Base-by-base conservation (phyloP, 108 stramenopile species). In the Skeletonema grethae region DNA sequence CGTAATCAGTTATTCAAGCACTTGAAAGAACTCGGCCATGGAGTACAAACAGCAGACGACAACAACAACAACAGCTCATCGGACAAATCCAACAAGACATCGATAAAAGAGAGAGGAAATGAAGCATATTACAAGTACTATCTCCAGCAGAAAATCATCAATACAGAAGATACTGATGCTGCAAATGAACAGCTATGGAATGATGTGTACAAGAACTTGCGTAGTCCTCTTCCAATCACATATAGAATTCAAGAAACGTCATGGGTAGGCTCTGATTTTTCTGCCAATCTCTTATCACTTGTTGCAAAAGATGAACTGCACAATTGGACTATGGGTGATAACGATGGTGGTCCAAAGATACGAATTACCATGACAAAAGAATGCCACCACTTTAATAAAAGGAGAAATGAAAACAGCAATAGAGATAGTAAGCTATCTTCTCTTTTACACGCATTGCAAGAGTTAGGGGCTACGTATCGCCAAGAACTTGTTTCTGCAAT, bases 401-500 rank as follows among this genome's bases (percentile, higher is more conserved):
- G 30, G 12, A 48, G 15, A 28, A 13, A 31, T 32, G 22, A 36
- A 46, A 48, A n/a, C 11, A 65, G 29, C 28, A 45, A 65, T 30
- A 31, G 30, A 31, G 45, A 48, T 41, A 48, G 53, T 50, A 65
- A 24, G 25, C 45, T 46, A 12, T 46, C 45, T 31, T 48, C 65
- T 25, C 11, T 65, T 18, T 3, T 65, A 28, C 65, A 65, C 29
- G 65, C 48, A 18, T 29, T 65, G 12, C 65, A 65, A 48, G 65
- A 65, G 30, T 22, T 65, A 13, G 65, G 65, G 0, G 65, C 65
- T 24, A 65, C 45, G 10, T 13, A 65, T 32, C 88, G 97, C 29
- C 97, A 98, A 73, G 98, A 99, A 82, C 91, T 94, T 22, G 98
- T 98, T 29, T 87, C 85, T 63, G 97, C 98, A 95, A 86, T 98